phyloP scores from a whole-genome alignment of 805 yeast genomes.

The Wickerhamiella parazyma region DNA sequence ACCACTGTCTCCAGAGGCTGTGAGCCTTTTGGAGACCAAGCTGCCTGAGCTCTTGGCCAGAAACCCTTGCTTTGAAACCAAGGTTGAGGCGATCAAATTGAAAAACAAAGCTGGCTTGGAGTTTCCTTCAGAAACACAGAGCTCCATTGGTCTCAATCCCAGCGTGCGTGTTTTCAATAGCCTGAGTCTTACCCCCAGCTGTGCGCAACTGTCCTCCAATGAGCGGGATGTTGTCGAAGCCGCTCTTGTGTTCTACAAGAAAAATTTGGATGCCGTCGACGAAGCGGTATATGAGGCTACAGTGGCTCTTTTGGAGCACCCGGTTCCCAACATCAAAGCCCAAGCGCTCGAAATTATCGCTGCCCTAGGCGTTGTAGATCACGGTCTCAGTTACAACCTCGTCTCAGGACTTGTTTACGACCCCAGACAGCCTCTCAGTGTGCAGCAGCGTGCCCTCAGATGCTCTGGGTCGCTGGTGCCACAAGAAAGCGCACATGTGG shows the following conservation, averaged over 20 bases:
- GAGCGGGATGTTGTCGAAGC: conserved; percentile 3
- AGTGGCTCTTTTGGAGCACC: not conserved
- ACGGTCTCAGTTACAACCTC: not conserved
- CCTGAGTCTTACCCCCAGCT: not conserved
- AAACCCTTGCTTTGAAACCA: conserved; percentile 12
- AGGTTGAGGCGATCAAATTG: conserved; percentile 11
- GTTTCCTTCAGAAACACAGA: not conserved
- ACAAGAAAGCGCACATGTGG: conserved; percentile 21
- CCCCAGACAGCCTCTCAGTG: conserved; percentile 9
- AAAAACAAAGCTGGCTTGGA: not conserved
- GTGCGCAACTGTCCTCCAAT: not conserved
- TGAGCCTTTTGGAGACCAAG: not conserved
- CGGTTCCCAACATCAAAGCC: conserved; percentile 2
- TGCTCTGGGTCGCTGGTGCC: conserved; percentile 5
- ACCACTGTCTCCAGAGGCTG: not conserved
- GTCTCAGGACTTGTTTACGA: conserved; percentile 1
- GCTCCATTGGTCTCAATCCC: conserved; percentile 2
- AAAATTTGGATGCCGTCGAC: not conserved
- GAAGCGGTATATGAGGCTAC: not conserved
- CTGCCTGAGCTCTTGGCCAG: conserved; percentile 1
- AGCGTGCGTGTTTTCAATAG: conserved; percentile 8
- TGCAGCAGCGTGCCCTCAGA: conserved; percentile 15
- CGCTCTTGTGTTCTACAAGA: not conserved
- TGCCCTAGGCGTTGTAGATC: not conserved
- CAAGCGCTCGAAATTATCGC: conserved; percentile 2